phyloP scores from a whole-genome alignment of 1,284 basidiomycete species.

The Marasmius tenuissimus region DNA sequence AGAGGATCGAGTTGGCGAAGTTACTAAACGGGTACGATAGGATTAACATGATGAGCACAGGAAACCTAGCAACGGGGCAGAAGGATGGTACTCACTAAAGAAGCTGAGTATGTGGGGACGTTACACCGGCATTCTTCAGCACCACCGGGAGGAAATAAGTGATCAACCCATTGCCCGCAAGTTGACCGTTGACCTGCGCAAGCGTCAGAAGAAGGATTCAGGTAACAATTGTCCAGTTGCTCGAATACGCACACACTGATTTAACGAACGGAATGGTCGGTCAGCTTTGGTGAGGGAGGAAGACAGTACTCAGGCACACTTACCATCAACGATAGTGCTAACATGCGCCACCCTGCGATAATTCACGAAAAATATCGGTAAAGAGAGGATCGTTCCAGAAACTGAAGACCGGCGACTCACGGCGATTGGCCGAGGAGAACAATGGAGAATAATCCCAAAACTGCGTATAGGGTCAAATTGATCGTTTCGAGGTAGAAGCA shows the following conservation, averaged over 20 bases:
- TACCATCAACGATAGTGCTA: slow-evolving; percentile 23
- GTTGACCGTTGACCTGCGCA: slow-evolving; percentile 23
- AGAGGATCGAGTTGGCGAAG: slow-evolving; percentile 28
- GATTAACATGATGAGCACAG: not conserved
- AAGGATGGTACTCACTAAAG: slow-evolving; percentile 19
- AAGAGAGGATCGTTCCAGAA: not conserved
- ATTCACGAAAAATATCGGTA: not conserved
- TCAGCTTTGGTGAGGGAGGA: not conserved
- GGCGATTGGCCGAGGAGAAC: slow-evolving; percentile 19
- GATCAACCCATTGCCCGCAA: slow-evolving; percentile 28
- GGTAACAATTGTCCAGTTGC: not conserved
- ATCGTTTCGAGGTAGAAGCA: not conserved
- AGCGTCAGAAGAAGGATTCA: not conserved
- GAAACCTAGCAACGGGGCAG: not conserved
- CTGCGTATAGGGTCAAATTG: slow-evolving; percentile 3
- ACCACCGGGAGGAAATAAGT: slow-evolving; percentile 27
- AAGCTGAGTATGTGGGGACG: slow-evolving; percentile 22
- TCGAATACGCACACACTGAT: slow-evolving; percentile 14
- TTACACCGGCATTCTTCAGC: slow-evolving; percentile 26
- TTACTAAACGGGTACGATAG: slow-evolving; percentile 16
- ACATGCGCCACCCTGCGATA: slow-evolving; percentile 20
- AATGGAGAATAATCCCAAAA: slow-evolving; percentile 26
- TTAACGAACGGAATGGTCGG: not conserved
- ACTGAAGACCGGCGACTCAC: not conserved
- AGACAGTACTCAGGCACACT: not conserved